Percentiles rank a stretch among this genome's conserved stretches.
Evolutionary conservation across 2,329 filamentous ascomycete genomes (phyloP).

Genomic region (Sporothrix inflata): DNA sequence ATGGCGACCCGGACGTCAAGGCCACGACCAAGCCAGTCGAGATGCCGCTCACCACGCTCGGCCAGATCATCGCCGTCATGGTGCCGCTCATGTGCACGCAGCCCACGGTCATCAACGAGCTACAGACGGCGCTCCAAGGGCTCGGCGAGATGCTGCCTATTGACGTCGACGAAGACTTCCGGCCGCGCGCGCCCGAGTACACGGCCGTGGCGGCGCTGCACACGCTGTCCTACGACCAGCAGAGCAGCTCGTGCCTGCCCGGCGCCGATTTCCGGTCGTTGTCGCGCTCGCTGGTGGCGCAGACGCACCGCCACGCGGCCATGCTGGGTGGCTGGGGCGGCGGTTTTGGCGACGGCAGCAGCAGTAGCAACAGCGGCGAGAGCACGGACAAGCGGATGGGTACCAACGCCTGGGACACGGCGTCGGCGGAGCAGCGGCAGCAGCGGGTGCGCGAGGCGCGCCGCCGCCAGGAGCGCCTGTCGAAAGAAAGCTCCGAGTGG

Average conservation of each 20-base stretch:
- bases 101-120: slow-evolving; percentile 23
- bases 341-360: slow-evolving; percentile 14
- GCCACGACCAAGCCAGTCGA: slow-evolving; percentile 6
- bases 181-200: slow-evolving; percentile 20
- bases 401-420: slow-evolving; percentile 15
- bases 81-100: slow-evolving; percentile 24
- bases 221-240: slow-evolving; percentile 17
- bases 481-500: slow-evolving; percentile 22
- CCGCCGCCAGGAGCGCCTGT: slow-evolving; percentile 15
- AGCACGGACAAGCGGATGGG: neutral
- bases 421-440: slow-evolving; percentile 17
- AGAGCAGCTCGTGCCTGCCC: slow-evolving; percentile 21
- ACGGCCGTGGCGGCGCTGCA: slow-evolving; percentile 23
- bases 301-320: slow-evolving; percentile 24
- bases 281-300: slow-evolving; percentile 23
- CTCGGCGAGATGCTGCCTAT: slow-evolving; percentile 27
- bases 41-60: slow-evolving; percentile 19
- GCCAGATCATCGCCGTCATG: slow-evolving; percentile 27
- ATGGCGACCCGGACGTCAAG: neutral
- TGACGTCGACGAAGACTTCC: slow-evolving; percentile 24
- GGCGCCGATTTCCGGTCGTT: slow-evolving; percentile 23
- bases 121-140: slow-evolving; percentile 17
- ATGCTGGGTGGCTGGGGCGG: slow-evolving; percentile 18
- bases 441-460: slow-evolving; percentile 20
- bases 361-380: neutral